Evolutionary conservation across 495 filamentous ascomycete genomes (phyloP), one percentile per base, ranked within the genome.

Genomic region (Aspergillus conjunctus): DNA sequence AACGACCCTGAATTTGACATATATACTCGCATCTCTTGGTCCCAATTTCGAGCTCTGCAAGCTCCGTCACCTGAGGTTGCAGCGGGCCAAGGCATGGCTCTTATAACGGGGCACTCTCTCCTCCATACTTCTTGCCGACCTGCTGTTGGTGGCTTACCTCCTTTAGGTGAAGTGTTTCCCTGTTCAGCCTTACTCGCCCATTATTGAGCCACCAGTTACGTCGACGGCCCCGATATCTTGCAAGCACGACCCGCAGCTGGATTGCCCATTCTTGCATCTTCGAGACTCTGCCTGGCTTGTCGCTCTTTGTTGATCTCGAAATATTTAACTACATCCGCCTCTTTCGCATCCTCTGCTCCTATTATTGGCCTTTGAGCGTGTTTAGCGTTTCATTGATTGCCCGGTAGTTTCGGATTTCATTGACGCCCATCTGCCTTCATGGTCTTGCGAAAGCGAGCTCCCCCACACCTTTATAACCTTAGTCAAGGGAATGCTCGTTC

Each of bases 381-480:
- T 58, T 46, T 50, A 59, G 56, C 56, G 63, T 59, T 64, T 64
- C 61, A 56, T 55, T 32, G 31, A 43, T 63, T 62, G 59, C 54
- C 49, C 59, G 58, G 51, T 37, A 30, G 58, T 43, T 54, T 54
- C 50, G 49, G 51, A 46, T 53, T 30, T 50, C 46, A 31, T 20
- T 54, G 21, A 37, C 12, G 51, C 5, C 5, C 26, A 61, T 57
- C 56, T 59, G 71, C 65, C 71, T 77, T 77, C 66, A 79, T 79
- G 77, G 77, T 78, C 64, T 67, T 79, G 66, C 74, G 77, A 62
- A 79, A 79, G 68, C 70, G 66, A 67, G 73, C 76, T 61, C 77
- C 77, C 56, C 75, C 76, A 52, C 74, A 72, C 53, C 72, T 79
- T 51, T 64, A 77, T 48, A 71, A 72, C 60, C 69, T 75, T 49